Base-by-base conservation (phyloP, 495 filamentous ascomycete genomes). In the Aspergillus hancockii region DNA sequence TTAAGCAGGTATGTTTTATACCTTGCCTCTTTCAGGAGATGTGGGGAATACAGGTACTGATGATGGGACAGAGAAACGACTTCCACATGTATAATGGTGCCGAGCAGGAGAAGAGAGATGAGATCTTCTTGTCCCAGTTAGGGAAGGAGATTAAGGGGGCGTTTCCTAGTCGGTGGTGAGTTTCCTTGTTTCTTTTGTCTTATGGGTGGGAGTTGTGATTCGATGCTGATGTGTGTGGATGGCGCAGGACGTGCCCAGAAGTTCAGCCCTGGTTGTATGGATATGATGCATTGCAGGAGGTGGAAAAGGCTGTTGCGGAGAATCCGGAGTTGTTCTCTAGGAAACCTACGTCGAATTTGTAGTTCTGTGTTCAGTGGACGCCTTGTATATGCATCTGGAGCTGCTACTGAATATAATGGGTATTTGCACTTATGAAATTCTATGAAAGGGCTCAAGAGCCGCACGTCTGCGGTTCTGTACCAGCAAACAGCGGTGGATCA, bases 191-290 rank as follows among this genome's bases (percentile, higher is more conserved):
- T 50, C 36, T 46, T 13, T 49, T 23, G 28, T 18, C 16, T 49
- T 57, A 18, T 57, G n/a, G 14, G 12, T 16, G 1, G 8, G 25
- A 25, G 14, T 25, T 13, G 8, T 36, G 13, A 14, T 22, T 19
- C 34, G 13, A 34, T 21, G 51, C 31, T 31, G 18, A 55, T 32
- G 40, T 45, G 4, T n/a, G n/a, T 45, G 28, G 31, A 36, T 50
- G 32, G 25, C 3, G 3, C 25, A 76, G 74, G 85, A 83, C 80
- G 36, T 85, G 84, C 63, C 83, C 81, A 1, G 79, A 78, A 46
- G 79, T 86, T 3, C 83, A 85, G 67, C 76, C 74, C 30, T 85
- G 85, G 72, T 52, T 88, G 49, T 88, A 82, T 58, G 83, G 82
- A n/a, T 86, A 87, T 54, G 82, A 87, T 69, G 81, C 83, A 9